Evolutionary conservation across 148 eudicot genomes (phyloP).

Genomic region (Spergularia marina): DNA sequence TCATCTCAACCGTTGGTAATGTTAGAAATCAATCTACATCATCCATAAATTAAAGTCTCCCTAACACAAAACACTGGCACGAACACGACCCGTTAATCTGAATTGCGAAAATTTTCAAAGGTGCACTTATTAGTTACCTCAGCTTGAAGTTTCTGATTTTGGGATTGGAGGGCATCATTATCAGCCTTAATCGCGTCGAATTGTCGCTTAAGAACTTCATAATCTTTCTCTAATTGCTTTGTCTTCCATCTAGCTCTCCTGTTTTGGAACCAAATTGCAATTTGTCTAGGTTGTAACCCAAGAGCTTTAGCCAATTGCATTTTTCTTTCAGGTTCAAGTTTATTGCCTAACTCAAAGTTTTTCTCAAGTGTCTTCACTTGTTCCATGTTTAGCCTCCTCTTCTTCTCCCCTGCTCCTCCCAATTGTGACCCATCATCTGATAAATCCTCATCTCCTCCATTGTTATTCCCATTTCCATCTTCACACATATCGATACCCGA

Average conservation of each 20-base stretch:
- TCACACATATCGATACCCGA: slow-evolving; percentile 57
- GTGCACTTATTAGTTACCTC: slow-evolving; percentile 43
- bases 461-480: slow-evolving; percentile 20
- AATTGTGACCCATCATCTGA: slow-evolving; percentile 86
- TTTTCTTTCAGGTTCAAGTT: slow-evolving; percentile 96
- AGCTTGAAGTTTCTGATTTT: slow-evolving; percentile 80
- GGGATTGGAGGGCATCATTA: slow-evolving; percentile 71
- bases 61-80: neutral
- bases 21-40: no score
- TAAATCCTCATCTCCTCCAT: slow-evolving; percentile 64
- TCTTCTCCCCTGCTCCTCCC: slow-evolving; percentile 61
- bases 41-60: no score
- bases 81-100: neutral
- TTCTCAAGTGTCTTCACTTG: slow-evolving; percentile 92
- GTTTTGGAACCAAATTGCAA: slow-evolving; percentile 97
- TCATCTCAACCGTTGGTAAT: no score
- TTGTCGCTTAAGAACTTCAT: slow-evolving; percentile 74
- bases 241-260: slow-evolving; percentile 97
- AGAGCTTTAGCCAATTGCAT: slow-evolving; percentile 90
- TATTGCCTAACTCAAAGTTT: slow-evolving; percentile 84
- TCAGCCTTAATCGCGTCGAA: slow-evolving; percentile 84
- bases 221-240: slow-evolving; percentile 91
- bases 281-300: slow-evolving; percentile 88
- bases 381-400: slow-evolving; percentile 87
- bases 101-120: neutral